These are phyloP conservation scores for Arthrobotrys musiformis DNA, from an alignment of 2,329 filamentous ascomycete species.

Conservation along the genomic window DNA sequence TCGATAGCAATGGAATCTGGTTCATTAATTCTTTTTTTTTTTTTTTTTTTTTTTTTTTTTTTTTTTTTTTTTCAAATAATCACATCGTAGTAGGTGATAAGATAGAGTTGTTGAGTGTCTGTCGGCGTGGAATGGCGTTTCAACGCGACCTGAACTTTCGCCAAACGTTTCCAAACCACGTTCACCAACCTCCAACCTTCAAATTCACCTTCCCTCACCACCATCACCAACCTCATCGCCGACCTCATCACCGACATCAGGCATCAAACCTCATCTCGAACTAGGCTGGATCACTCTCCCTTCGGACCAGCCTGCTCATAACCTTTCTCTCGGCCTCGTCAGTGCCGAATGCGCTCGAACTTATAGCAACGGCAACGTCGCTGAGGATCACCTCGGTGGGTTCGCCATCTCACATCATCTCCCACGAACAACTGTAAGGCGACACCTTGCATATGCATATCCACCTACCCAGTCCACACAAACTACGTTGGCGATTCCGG, in stretches of 20 bases:
- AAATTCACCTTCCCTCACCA: conserved; percentile 3
- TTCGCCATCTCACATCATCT: conserved; percentile 20
- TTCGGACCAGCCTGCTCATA: not conserved
- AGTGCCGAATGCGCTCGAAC: conserved; percentile 18
- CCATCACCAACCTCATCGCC: conserved; percentile 1
- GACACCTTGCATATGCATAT: not conserved
- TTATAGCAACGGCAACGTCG: conserved; percentile 52
- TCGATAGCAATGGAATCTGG: conserved; percentile 1
- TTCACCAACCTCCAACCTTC: conserved; percentile 1
- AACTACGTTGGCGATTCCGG: not conserved
- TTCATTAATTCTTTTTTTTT: not conserved
- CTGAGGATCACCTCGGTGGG: conserved; percentile 49
- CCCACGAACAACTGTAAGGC: not conserved
- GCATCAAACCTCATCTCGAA: not conserved
- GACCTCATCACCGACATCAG: not conserved
- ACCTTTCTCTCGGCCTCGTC: not conserved
- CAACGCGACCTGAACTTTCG: conserved; percentile 19
- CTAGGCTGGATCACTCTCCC: not conserved
- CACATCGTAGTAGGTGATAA: not conserved
- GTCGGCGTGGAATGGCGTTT: not conserved
- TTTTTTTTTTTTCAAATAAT: not conserved
- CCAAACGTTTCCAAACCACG: conserved; percentile 10
- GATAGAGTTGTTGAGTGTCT: not conserved
- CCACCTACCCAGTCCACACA: too few relatives aligned
- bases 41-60: not conserved